Base-by-base conservation (phyloP, 176 grass and related monocot genomes). In the Luzula sylvatica region DNA sequence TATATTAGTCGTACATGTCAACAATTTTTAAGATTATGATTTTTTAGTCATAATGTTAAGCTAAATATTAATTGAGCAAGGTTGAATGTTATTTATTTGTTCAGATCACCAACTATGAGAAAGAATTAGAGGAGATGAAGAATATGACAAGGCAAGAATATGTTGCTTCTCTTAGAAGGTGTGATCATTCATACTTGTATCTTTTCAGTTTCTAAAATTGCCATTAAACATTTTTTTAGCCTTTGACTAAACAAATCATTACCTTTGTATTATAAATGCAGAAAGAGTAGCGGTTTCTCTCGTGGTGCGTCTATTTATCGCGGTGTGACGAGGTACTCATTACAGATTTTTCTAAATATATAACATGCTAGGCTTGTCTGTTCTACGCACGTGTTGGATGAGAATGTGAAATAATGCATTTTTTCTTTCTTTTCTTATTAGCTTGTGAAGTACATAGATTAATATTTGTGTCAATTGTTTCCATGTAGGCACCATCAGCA, bases 251-350 rank as follows among this genome's bases (percentile, higher is more conserved):
- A n/a, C n/a, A n/a, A n/a, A n/a, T n/a, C n/a, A n/a, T n/a, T n/a
- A n/a, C n/a, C n/a, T n/a, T 52, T 39, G 3, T 43, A 17, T 18
- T 61, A 20, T 56, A 9, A 64, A 44, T 80, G 35, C 76, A 90
- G 86, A 38, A 90, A 83, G 51, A 90, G 86, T 55, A 90, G 86
- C n/a, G 80, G 86, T 15, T 88, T 88, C 25, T 88, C 78, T 42
- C 78, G 78, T 16, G 83, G 83, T 32, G 83, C 83, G 0, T 88
- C 84, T 13, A 83, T 89, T 21, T 89, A 83, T 51, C 68, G 80
- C 4, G 86, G 86, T 56, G 86, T 90, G 19, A 90, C 86, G 1
- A 80, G 86, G 86, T 90, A 80, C 5, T 24, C n/a, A 35, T 35
- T 35, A 35, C 30, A 9, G 30, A 7, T 1, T 35, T 35, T 35